Base-by-base conservation (phyloP, 495 filamentous ascomycete species). In the Cairneyella variabilis region DNA sequence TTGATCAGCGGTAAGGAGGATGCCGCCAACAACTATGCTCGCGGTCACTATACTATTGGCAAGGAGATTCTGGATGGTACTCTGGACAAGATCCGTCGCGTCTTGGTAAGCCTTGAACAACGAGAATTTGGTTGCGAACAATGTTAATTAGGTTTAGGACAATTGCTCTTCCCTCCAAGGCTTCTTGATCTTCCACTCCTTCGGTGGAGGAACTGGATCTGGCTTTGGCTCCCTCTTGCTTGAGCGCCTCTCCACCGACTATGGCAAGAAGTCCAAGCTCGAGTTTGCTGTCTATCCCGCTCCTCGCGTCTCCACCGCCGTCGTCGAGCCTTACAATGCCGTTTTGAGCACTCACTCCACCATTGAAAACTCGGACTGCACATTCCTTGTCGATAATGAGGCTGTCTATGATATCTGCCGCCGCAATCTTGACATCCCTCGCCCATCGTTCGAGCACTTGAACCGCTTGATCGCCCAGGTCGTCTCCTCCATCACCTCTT, bases 1-100 rank as follows among this genome's bases (percentile, higher is more conserved):
- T 69, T 95, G 70, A 89, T 95, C 65, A 91, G 83, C 67, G 90
- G 90, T 57, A 95, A 95, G 72, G 90, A 95, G 70, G 90, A 95
- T 80, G 90, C 90, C 51, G 88, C 90, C 65, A 95, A 95, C 72
- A 95, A 95, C 79, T 95, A 95, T 75, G 90, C 90, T 58, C 87
- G 90, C 76, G 90, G 90, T 56, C 90, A 95, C 70, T 95, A 95
- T 70, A 95, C 90, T 43, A 84, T 93, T 60, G 90, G 90, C 71
- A 95, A 93, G 78, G 90, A 95, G 74, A 78, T 93, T 66, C 84
- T 89, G 45, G 89, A 92, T 63, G 82, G 76, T 51, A 89, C 91
- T 57, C 76, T 91, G 60, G 89, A 95, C 64, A 85, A 86, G 64
- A 84, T 95, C 65, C 88, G 90, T 60, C 88, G 86, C 65, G 84